Conservation (phyloP, 305 asterid species). For the Rubia tinctorum region DNA sequence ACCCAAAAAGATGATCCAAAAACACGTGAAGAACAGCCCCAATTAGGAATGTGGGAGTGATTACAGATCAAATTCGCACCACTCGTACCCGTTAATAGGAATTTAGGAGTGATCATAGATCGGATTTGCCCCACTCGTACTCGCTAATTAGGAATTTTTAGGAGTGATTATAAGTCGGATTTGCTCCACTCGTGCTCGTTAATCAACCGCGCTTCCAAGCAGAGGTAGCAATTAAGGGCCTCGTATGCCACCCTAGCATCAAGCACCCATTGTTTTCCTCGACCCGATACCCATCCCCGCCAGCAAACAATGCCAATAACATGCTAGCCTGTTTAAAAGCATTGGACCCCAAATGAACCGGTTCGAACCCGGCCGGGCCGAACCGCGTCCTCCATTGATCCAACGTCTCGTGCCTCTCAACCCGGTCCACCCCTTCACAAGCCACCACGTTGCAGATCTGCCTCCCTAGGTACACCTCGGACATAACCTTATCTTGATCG, state of each 20-base stretch:
- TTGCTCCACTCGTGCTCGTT: not conserved
- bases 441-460: slow-evolving; percentile 95
- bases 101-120: too few species aligned
- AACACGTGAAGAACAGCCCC: not conserved
- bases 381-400: slow-evolving; percentile 67
- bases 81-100: not conserved
- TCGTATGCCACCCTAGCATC: slow-evolving; percentile 94
- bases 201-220: slow-evolving; percentile 66
- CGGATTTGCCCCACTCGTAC: not conserved
- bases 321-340: slow-evolving; percentile 85
- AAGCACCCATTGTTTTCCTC: slow-evolving; percentile 85
- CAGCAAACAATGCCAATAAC: slow-evolving; percentile 72
- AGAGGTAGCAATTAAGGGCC: slow-evolving; percentile 88
- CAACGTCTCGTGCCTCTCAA: slow-evolving; percentile 89
- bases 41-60: not conserved
- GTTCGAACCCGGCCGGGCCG: slow-evolving; percentile 42
- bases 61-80: not conserved
- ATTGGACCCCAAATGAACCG: slow-evolving; percentile 84
- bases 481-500: slow-evolving; percentile 77
- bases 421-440: slow-evolving; percentile 83
- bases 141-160: too few species aligned
- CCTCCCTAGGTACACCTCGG: slow-evolving; percentile 78
- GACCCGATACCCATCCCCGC: slow-evolving; percentile 88
- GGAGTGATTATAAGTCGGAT: too few species aligned
- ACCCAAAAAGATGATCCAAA: not conserved